Evolutionary conservation across 2,329 filamentous ascomycete genomes (phyloP).

Genomic region (Teratosphaeria viscida): DNA sequence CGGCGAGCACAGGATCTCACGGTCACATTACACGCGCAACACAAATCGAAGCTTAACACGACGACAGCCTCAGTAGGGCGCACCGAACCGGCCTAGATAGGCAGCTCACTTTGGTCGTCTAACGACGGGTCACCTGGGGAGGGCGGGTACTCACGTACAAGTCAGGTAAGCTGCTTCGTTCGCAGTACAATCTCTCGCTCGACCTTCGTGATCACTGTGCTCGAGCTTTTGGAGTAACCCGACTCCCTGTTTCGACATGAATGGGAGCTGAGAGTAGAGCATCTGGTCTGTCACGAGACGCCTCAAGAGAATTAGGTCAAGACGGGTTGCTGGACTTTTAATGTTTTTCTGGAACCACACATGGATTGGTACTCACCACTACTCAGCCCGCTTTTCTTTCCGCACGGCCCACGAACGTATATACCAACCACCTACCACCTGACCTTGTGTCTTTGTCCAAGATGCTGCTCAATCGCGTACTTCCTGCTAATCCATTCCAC

Average conservation of each 20-base stretch:
- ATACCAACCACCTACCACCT: not conserved
- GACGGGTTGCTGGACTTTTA: not conserved
- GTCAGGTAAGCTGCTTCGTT: conserved; percentile 2
- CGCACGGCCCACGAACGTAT: not conserved
- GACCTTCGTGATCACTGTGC: not conserved
- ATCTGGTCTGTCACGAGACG: not conserved
- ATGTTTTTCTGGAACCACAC: not conserved
- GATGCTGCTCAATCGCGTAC: not conserved
- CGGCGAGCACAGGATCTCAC: not conserved
- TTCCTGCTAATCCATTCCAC: not conserved
- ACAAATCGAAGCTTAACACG: not conserved
- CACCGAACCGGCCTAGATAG: not conserved
- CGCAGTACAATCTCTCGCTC: not conserved
- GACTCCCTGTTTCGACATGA: not conserved
- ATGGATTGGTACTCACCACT: not conserved
- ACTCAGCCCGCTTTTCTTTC: not conserved
- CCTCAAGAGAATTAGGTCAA: not conserved
- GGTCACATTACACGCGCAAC: not conserved
- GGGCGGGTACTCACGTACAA: not conserved
- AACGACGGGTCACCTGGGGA: not conserved
- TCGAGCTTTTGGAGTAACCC: not conserved
- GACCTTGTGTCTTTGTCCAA: not conserved
- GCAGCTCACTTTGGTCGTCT: not conserved
- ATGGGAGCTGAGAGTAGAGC: not conserved
- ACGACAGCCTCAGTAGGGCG: not conserved